Base-by-base conservation (phyloP, 768 basidiomycete species). In the Exsudoporus frostii region DNA sequence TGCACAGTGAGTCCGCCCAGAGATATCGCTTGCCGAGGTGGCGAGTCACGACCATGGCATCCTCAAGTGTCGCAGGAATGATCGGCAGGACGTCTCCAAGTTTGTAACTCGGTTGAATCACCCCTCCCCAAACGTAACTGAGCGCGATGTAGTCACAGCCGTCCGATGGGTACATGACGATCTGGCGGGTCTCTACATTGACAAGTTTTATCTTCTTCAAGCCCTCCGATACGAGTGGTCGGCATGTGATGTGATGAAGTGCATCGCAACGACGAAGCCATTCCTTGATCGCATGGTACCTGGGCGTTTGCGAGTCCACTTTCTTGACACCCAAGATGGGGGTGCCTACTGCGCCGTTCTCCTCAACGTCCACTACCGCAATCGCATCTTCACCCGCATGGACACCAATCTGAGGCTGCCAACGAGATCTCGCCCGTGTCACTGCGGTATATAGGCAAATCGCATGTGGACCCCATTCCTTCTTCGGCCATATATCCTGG, bases 341-440 rank as follows among this genome's bases (percentile, higher is more conserved):
- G 14, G 20, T 20, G 6, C 45, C 45, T 7, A 10, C 30, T 17
- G 30, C 20, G 9, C 30, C 10, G 1, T 17, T 42, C 14, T 42
- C 19, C 15, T 15, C 38, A 22, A 4, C 15, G 32, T 15, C 36
- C 27, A 17, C 8, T 27, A 42, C 19, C 11, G 27, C 14, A 8
- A 41, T 48, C 15, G 25, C 47, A 48, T 48, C 47, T 20, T 22
- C 13, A 5, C 47, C 25, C 1, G 38, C 27, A 22, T 48, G 47
- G 8, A 48, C 37, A 43, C 47, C 47, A 10, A 48, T 48, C 47
- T 48, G 47, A 48, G 47, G 47, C 14, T 48, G 47, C 47, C 47
- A 42, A 11, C 47, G 47, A 8, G 47, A 48, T 44, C 4, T 48
- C 27, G 37, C 47, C 38, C 47, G 47, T 15, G 47, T 48, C 19